Evolutionary conservation across 495 filamentous ascomycete species (phyloP), one percentile per base, ranked within the genome.

Genomic region (Penicillium silybi): DNA sequence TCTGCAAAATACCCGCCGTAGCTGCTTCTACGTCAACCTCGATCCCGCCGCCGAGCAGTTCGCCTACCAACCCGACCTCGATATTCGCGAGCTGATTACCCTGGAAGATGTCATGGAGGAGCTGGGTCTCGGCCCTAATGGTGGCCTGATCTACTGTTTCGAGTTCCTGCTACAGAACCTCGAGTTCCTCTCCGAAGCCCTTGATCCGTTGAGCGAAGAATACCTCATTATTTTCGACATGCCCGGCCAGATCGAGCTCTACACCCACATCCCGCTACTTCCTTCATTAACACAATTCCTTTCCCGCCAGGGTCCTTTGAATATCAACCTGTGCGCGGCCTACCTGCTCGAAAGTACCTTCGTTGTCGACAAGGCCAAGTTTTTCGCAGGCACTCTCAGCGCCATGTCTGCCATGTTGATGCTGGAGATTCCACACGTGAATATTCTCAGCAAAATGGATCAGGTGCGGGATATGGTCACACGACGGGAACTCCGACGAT

Each of bases 101-200:
- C 83, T 98, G 41, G 88, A 95, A 62, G 93, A 98, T 83, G 93
- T 95, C 22, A 98, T 98, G 93, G 93, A 97, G 50, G 93, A 97
- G 72, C 82, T 96, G 80, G 80, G 83, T 39, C 80, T 97, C 6
- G 93, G 93, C 4, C 93, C 93, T 22, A 98, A 98, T 62, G 93
- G 93, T 34, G 93, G 92, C 7, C 78, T 98, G 23, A 95, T 98
- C 63, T 96, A 93, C 79, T 98, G 93, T 73, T 97, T 98, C 74
- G 93, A 98, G 68, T 85, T 75, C 48, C 81, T 98, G 13, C 85
- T 97, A 59, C 88, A 97, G 67, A 96, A 98, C 64, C 84, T 97
- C 53, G 92, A 96, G 65, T 98, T 95, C 75, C 75, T 98, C 32
- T 90, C 88, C 38, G 88, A 95, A 44, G 79, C 84, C 0, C 84